Evolutionary conservation across 1,284 basidiomycete genomes (phyloP).

Genomic region (Leccinum fuscescens): DNA sequence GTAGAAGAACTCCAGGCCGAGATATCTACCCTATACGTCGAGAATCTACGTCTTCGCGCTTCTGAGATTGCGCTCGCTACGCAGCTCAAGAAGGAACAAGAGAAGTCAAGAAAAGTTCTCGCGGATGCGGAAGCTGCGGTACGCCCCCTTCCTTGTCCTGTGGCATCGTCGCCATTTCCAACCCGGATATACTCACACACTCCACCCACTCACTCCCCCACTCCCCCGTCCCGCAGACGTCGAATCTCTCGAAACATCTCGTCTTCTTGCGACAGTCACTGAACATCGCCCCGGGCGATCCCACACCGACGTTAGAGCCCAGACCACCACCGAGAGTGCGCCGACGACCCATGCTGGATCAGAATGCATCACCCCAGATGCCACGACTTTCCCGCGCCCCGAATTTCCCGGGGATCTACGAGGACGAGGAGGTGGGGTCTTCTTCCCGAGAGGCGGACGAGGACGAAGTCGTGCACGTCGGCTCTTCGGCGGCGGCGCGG

Average conservation of each 20-base stretch:
- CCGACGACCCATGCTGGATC: conserved; percentile 38
- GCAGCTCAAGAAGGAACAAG: conserved; percentile 74
- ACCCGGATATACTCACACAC: conserved; percentile 2
- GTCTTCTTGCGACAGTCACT: conserved; percentile 61
- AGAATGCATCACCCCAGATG: conserved; percentile 46
- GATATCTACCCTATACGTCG: conserved; percentile 73
- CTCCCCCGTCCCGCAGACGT: conserved; percentile 42
- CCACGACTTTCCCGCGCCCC: conserved; percentile 65
- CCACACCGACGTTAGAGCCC: conserved; percentile 39
- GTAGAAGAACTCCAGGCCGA: conserved; percentile 81
- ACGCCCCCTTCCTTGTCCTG: conserved; percentile 33
- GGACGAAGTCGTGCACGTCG: conserved; percentile 34
- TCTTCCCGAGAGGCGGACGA: conserved; percentile 42
- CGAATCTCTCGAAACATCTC: conserved; percentile 63
- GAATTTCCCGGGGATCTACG: conserved; percentile 61
- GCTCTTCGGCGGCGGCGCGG: conserved; percentile 31
- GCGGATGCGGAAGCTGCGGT: conserved; percentile 73
- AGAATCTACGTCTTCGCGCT: conserved; percentile 76
- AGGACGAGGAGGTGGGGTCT: conserved; percentile 59
- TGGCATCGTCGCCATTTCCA: conserved; percentile 13
- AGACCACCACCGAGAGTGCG: conserved; percentile 49
- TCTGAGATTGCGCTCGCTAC: conserved; percentile 73
- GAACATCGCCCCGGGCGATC: conserved; percentile 38
- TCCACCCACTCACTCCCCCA: conserved; percentile 1
- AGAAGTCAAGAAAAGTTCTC: conserved; percentile 68